Conservation (phyloP, 2,329 filamentous ascomycete species). For the Calcarisporium arbuscula region DNA sequence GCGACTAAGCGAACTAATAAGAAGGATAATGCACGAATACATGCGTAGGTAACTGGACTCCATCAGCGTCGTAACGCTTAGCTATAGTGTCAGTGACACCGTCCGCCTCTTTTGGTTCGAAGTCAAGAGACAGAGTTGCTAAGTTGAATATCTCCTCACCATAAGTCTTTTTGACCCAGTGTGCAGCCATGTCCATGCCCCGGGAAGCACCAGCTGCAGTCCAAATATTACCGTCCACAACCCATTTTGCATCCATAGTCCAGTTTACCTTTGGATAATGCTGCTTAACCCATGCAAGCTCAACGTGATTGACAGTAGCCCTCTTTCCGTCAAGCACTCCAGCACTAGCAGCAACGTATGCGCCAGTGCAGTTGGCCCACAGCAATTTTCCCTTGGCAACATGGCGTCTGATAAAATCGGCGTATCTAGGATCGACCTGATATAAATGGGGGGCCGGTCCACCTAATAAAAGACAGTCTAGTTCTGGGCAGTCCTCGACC, state of each 20-base stretch:
- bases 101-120: slow-evolving; percentile 26
- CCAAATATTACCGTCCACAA: slow-evolving; percentile 39
- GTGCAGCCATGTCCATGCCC: slow-evolving; percentile 37
- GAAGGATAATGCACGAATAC: no score
- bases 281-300: slow-evolving; percentile 21
- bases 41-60: slow-evolving; percentile 22
- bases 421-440: slow-evolving; percentile 20
- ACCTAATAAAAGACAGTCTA: slow-evolving; percentile 30
- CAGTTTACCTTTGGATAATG: slow-evolving; percentile 35
- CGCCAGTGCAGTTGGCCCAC: slow-evolving; percentile 32
- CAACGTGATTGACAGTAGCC: slow-evolving; percentile 35
- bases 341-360: slow-evolving; percentile 20
- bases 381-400: slow-evolving; percentile 27
- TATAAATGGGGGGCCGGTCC: slow-evolving; percentile 22
- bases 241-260: slow-evolving; percentile 36
- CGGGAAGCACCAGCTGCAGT: slow-evolving; percentile 37
- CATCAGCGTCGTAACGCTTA: slow-evolving; percentile 18
- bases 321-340: slow-evolving; percentile 34
- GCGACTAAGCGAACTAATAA: no score
- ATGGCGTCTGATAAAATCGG: slow-evolving; percentile 26
- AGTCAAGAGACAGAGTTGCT: slow-evolving; percentile 22
- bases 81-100: slow-evolving; percentile 21
- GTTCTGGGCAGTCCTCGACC: slow-evolving; percentile 26
- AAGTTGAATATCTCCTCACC: slow-evolving; percentile 20
- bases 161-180: slow-evolving; percentile 31